These are phyloP conservation scores for Suillus plorans DNA, from an alignment of 768 basidiomycete species.

Conservation along the genomic window DNA sequence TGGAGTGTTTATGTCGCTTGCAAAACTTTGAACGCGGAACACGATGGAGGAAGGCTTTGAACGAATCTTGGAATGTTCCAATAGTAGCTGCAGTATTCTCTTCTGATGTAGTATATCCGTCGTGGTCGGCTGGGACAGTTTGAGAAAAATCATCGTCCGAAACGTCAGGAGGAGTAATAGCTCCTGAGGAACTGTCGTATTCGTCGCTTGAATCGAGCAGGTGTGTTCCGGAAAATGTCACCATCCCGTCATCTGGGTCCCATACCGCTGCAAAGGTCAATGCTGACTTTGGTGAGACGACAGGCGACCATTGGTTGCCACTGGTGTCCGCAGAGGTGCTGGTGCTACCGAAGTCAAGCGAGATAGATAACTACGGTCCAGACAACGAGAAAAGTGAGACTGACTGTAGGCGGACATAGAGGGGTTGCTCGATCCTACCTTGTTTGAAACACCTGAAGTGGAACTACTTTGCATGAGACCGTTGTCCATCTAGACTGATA, in stretches of 20 bases:
- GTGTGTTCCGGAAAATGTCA: slow-evolving; percentile 54
- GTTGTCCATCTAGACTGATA: neutral
- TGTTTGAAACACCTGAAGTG: slow-evolving; percentile 7
- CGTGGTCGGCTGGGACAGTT: slow-evolving; percentile 13
- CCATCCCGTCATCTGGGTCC: slow-evolving; percentile 56
- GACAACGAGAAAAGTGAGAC: neutral
- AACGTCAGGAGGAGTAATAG: slow-evolving; percentile 9
- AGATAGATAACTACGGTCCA: slow-evolving; percentile 20
- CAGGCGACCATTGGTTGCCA: slow-evolving; percentile 51
- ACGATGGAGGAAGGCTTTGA: slow-evolving; percentile 26
- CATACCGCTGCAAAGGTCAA: slow-evolving; percentile 61
- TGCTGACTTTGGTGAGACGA: slow-evolving; percentile 54
- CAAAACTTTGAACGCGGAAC: slow-evolving; percentile 19
- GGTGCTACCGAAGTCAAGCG: slow-evolving; percentile 19
- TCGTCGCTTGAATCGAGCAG: slow-evolving; percentile 34
- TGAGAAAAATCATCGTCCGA: slow-evolving; percentile 22
- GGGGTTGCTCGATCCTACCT: slow-evolving; percentile 13
- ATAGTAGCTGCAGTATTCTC: slow-evolving; percentile 24
- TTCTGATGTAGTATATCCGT: slow-evolving; percentile 12
- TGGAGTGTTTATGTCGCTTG: slow-evolving; percentile 11
- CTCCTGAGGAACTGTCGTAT: slow-evolving; percentile 15
- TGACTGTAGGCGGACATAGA: neutral
- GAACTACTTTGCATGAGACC: neutral
- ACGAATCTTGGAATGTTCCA: slow-evolving; percentile 27
- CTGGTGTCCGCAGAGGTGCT: slow-evolving; percentile 8